These are phyloP conservation scores for Chalciporus sphaerocephalus DNA, from an alignment of 768 basidiomycete genomes.

Conservation along the genomic window DNA sequence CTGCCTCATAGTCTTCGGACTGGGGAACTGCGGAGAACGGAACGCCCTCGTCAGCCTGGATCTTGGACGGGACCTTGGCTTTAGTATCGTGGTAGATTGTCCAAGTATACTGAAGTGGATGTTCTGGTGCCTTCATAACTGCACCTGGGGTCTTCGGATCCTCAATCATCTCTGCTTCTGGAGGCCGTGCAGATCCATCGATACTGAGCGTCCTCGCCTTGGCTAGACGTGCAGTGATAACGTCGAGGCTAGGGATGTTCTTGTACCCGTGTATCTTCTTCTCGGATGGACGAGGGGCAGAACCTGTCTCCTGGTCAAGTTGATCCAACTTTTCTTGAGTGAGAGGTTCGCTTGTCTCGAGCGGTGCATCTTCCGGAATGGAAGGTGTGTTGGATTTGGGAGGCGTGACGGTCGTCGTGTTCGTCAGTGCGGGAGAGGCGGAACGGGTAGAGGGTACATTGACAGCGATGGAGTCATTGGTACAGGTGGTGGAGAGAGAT, in stretches of 20 bases:
- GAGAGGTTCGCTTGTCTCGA: constrained; percentile 41
- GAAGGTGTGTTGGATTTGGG: constrained; percentile 40
- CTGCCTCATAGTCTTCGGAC: constrained; percentile 77
- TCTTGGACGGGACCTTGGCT: constrained; percentile 54
- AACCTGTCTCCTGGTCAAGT: constrained; percentile 51
- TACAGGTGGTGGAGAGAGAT: constrained; percentile 46
- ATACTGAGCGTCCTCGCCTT: constrained; percentile 60
- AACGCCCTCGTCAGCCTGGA: constrained; percentile 33
- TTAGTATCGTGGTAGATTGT: constrained; percentile 90
- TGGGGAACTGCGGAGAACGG: constrained; percentile 49
- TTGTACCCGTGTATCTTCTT: constrained; percentile 64
- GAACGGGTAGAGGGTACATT: constrained; percentile 66
- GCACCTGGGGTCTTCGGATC: constrained; percentile 80
- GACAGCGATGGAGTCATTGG: constrained; percentile 61
- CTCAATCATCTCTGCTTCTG: constrained; percentile 74
- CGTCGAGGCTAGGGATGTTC: constrained; percentile 83
- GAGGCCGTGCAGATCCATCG: constrained; percentile 61
- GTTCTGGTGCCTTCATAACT: constrained; percentile 65
- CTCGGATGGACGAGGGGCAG: constrained; percentile 26
- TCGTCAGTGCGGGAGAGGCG: constrained; percentile 54
- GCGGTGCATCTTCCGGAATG: constrained; percentile 34
- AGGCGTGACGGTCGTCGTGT: constrained; percentile 40
- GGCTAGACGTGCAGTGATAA: constrained; percentile 75
- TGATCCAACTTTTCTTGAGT: constrained; percentile 65
- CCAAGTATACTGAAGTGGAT: constrained; percentile 84